Conservation (phyloP, 495 filamentous ascomycete species). For the Daldinia concentrica region DNA sequence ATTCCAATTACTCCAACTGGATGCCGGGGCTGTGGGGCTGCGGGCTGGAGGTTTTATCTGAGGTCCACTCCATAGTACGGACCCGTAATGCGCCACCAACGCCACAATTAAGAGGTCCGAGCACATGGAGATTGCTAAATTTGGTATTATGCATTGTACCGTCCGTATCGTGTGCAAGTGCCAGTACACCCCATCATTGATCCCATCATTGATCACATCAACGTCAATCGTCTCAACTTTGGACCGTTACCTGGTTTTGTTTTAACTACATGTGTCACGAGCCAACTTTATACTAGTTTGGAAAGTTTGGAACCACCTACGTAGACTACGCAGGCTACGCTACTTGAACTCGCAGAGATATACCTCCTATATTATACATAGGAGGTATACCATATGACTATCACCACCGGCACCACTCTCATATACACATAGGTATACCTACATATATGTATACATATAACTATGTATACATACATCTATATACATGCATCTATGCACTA, state of each 20-base stretch:
- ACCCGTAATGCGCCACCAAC: slow-evolving; percentile 35
- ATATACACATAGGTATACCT: no score
- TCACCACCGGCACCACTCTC: neutral
- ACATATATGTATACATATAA: no score
- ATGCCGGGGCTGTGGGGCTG: no score
- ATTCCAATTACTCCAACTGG: no score
- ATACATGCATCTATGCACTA: slow-evolving; percentile 2
- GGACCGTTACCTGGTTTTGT: slow-evolving; percentile 12
- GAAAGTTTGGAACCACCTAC: slow-evolving; percentile 4
- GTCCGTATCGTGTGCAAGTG: neutral
- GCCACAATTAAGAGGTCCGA: slow-evolving; percentile 37
- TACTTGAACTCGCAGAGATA: neutral
- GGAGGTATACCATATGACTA: neutral
- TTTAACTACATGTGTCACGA: slow-evolving; percentile 19
- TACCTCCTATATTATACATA: neutral
- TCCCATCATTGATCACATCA: slow-evolving; percentile 15
- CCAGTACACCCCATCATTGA: neutral
- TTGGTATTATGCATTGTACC: slow-evolving; percentile 1
- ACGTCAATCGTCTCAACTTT: slow-evolving; percentile 16
- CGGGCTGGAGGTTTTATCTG: neutral
- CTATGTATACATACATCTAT: no score
- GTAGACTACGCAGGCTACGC: no score
- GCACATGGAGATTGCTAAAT: slow-evolving; percentile 22
- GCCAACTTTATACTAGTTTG: slow-evolving; percentile 3
- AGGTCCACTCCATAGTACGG: no score